These are phyloP conservation scores for Penicillium rolfsii DNA, from an alignment of 2,329 filamentous ascomycete species.

Conservation along the genomic window DNA sequence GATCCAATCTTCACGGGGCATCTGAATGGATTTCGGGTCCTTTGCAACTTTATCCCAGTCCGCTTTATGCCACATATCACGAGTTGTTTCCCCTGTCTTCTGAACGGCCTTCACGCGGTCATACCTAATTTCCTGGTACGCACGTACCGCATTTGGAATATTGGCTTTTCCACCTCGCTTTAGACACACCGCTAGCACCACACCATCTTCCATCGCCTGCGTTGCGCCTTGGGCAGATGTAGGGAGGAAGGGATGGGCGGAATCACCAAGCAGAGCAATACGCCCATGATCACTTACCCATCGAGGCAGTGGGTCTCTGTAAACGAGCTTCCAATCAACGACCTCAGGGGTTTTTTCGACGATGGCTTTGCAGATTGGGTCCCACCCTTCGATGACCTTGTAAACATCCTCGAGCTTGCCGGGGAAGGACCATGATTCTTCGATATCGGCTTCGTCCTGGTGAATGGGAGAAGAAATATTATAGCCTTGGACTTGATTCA, in stretches of 20 bases:
- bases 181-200: constrained; percentile 38
- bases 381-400: constrained; percentile 57
- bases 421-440: constrained; percentile 60
- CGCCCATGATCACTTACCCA: constrained; percentile 29
- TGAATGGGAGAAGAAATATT: neutral
- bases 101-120: constrained; percentile 54
- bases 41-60: constrained; percentile 53
- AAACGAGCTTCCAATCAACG: constrained; percentile 39
- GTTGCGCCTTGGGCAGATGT: constrained; percentile 50
- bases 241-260: constrained; percentile 47
- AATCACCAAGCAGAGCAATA: constrained; percentile 43
- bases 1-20: constrained; percentile 55
- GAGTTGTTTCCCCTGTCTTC: constrained; percentile 52
- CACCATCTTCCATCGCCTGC: constrained; percentile 50
- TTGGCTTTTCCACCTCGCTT: constrained; percentile 34
- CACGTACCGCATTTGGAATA: constrained; percentile 48
- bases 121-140: constrained; percentile 53
- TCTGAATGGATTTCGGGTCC: constrained; percentile 47
- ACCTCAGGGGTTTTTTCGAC: constrained; percentile 39
- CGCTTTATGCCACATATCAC: constrained; percentile 58
- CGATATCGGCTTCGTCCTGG: constrained; percentile 58
- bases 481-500: neutral
- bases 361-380: constrained; percentile 51
- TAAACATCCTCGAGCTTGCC: constrained; percentile 58
- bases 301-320: constrained; percentile 38